Percentiles rank a stretch among this genome's conserved stretches.
These are phyloP conservation scores for Neltuma alba DNA, from an alignment of 306 rosid genomes.

Conservation along the genomic window DNA sequence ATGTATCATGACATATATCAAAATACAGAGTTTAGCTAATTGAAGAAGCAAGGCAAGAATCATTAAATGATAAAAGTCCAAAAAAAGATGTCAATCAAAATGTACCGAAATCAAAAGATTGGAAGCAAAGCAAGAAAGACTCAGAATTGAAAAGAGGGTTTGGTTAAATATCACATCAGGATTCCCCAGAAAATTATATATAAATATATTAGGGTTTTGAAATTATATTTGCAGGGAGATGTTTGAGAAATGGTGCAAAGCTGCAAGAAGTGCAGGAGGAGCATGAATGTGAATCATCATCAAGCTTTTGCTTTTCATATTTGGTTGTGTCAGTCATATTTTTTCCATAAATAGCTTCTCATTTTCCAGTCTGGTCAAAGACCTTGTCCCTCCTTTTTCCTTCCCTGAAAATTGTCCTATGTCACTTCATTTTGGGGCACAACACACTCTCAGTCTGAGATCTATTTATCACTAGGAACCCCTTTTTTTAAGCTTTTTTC, in stretches of 20 bases:
- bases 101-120: background rate
- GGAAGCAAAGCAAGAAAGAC: background rate
- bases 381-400: constrained; percentile 34
- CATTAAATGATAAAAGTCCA: background rate
- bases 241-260: constrained; percentile 35
- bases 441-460: background rate
- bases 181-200: background rate
- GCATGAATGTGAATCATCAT: background rate
- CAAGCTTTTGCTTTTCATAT: constrained; percentile 25
- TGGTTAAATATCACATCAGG: constrained; percentile 30
- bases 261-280: background rate
- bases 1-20: background rate
- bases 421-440: background rate
- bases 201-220: background rate
- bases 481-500: no score
- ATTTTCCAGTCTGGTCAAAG: constrained; percentile 37
- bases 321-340: constrained; percentile 31
- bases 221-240: background rate
- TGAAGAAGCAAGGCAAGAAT: background rate
- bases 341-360: constrained; percentile 25
- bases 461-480: background rate
- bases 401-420: constrained; percentile 32
- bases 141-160: background rate
- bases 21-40: background rate
- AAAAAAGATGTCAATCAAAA: background rate